A percentile compares a stretch with the other conserved stretches of the same genome.
Evolutionary conservation across 208 protist species (phyloP).

Genomic region (Acanthamoeba royreba): DNA sequence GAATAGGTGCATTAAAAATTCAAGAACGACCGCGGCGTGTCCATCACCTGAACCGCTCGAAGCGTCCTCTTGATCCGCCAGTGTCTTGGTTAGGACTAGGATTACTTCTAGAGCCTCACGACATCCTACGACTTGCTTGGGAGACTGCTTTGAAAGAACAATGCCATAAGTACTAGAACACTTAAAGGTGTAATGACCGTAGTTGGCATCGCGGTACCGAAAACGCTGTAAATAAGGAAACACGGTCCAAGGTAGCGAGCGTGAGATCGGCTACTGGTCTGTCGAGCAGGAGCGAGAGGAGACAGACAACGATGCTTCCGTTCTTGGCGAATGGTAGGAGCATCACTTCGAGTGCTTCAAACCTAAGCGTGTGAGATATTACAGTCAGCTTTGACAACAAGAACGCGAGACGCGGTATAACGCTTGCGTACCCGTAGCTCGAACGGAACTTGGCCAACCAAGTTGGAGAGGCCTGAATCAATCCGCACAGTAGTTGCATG

Average conservation of each 20-base stretch:
- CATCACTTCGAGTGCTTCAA: background rate
- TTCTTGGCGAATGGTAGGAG: background rate
- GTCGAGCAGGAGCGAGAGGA: background rate
- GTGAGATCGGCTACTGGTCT: background rate
- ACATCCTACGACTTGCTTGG: background rate
- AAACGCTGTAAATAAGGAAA: background rate
- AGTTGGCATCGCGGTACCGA: too few relatives aligned
- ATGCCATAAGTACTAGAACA: background rate
- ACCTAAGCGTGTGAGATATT: background rate
- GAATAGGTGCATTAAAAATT: background rate
- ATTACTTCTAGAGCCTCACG: background rate
- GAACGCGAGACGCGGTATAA: too few relatives aligned
- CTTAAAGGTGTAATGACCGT: too few relatives aligned
- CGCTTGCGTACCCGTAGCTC: background rate
- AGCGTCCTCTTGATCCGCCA: background rate
- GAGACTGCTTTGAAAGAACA: background rate
- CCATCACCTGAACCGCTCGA: background rate
- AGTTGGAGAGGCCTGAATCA: background rate
- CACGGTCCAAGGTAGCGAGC: background rate
- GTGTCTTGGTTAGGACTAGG: background rate
- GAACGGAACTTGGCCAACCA: background rate
- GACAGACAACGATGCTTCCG: background rate
- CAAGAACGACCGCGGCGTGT: background rate
- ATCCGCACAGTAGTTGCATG: background rate
- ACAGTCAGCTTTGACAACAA: too few relatives aligned